Base-by-base conservation (phyloP, 1,284 basidiomycete species). In the Schizopora paradoxa region DNA sequence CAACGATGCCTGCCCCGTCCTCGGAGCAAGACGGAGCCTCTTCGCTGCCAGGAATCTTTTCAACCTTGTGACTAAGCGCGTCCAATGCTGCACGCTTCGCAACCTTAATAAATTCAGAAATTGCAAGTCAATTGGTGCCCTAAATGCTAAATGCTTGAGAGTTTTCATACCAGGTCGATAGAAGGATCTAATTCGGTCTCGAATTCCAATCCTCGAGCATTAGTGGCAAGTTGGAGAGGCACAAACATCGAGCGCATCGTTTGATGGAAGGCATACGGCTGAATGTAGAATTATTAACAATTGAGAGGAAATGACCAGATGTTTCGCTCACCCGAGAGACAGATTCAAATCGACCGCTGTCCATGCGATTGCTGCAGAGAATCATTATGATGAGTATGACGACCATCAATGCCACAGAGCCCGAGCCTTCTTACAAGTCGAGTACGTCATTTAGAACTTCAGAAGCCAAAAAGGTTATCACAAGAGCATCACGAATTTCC, bases 361-460 rank as follows among this genome's bases (percentile, higher is more conserved):
- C 86, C 83, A 88, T 85, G 35, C 84, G 79, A 62, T 69, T 69
- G 55, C 63, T 68, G 53, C 7, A 16, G 7, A 21, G 13, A 19
- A 7, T 35, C 5, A 45, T 41, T 16, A 41, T 14, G 42, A 23
- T 27, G 33, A 54, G 25, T 42, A 14, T 11, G 31, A 18, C 16
- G 39, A n/a, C 29, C 34, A 39, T 31, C 18, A 41, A 34, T 38
- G 33, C 45, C 31, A 44, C 39, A 39, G 28, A 51, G 21, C 23
- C 34, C 4, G 22, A 13, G 43, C 16, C 2, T 4, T 58, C 80
- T 58, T 55, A 85, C 84, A 88, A 88, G 57, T 89, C 86, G 29
- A 93, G 69, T 26, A 93, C 87, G 61, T 93, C 91, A 58, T 94
- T 92, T 26, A 93, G 66, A 1, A 95, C 90, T 81, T 61, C 38